Evolutionary conservation across 2,329 filamentous ascomycete species (phyloP), one percentile per base, ranked within the genome.

Genomic region (Pseudogymnoascus sp.): DNA sequence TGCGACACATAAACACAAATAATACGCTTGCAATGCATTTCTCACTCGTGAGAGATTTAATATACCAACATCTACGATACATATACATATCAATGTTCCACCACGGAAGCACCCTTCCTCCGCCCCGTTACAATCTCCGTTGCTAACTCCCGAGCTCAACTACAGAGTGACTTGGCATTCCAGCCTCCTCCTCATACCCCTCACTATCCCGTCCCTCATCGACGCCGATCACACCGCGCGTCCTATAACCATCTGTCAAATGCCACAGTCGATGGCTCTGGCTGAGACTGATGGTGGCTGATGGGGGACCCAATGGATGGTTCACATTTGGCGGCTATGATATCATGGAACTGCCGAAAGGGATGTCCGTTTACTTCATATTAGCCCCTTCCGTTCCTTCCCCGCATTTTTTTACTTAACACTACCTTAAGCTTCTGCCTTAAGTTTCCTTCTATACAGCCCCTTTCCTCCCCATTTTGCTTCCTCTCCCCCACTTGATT

Each of bases 281-380:
- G n/a, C 14, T 33, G 28, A 19, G 49, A 55, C 49, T 19, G n/a
- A 55, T 55, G 4, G 9, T 19, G 49, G 25, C 25, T 12, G n/a
- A 33, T 1, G 49, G n/a, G n/a, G 25, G 19, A 1, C 19, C 12
- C 49, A 7, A 25, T 14, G 9, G 49, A 55, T 55, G 19, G 49
- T 19, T 19, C 49, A 14, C n/a, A 55, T 33, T 55, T 19, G n/a
- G n/a, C 7, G 25, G 28, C 11, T 28, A 55, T 52, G 25, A 52
- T 19, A 55, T 33, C 49, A 55, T 55, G 28, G n/a, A 55, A 55
- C 49, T 55, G 25, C 49, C 49, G 49, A 55, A 52, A 55, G 49
- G n/a, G 25, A 22, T 33, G 49, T 33, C 45, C 23, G 4, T 16
- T 30, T 28, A 16, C 45, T 52, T 52, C 45, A 49, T 23, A 49